These are phyloP conservation scores for Phaseolus lunatus DNA, from an alignment of 306 rosid species.

Conservation along the genomic window DNA sequence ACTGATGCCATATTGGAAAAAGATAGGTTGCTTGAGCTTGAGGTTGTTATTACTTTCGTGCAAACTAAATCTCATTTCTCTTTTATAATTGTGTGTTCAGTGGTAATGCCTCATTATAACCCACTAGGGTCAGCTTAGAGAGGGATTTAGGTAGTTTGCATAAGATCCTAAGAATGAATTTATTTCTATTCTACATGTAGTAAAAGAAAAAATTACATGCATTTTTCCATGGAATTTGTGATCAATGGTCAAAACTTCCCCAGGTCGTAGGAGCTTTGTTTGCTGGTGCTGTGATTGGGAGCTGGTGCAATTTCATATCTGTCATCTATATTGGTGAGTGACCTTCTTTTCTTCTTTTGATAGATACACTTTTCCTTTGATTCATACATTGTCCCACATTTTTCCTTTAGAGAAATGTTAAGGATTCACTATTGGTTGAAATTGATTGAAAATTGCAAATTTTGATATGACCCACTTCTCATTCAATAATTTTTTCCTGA, in stretches of 20 bases:
- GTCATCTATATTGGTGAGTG: conserved; percentile 81
- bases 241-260: conserved; percentile 39
- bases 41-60: conserved; percentile 1
- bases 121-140: too few relatives aligned
- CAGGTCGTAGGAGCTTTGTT: conserved; percentile 76
- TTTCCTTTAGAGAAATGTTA: background rate
- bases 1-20: background rate
- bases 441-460: too few relatives aligned
- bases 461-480: too few relatives aligned
- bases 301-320: conserved; percentile 91
- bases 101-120: background rate
- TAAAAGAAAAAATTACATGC: conserved; percentile 25
- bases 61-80: conserved; percentile 3
- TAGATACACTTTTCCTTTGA: background rate
- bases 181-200: background rate
- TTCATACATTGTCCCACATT: background rate
- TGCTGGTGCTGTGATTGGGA: conserved; percentile 77
- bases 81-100: background rate
- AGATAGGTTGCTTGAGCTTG: conserved; percentile 11
- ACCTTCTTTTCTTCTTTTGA: conserved; percentile 21
- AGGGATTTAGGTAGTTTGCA: too few relatives aligned
- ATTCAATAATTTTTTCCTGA: too few relatives aligned
- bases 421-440: too few relatives aligned
- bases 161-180: background rate
- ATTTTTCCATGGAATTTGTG: conserved; percentile 33